Evolutionary conservation across 2,329 filamentous ascomycete genomes (phyloP), one percentile per base, ranked within the genome.

Genomic region (Aciculosporium take): DNA sequence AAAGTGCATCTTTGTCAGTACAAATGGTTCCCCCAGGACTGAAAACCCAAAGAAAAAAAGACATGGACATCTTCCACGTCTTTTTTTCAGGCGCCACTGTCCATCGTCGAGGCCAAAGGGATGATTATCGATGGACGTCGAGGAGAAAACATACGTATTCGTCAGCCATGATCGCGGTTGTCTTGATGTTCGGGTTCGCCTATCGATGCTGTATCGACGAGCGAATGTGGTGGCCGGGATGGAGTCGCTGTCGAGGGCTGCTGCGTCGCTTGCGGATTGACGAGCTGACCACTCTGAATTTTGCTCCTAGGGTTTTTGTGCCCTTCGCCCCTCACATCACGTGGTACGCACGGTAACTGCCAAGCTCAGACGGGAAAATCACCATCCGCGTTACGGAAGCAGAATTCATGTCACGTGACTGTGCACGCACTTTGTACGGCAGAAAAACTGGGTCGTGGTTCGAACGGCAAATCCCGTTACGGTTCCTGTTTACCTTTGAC

Each of bases 161-260:
- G 76, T 89, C 84, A 79, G 84, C 84, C 84, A 89, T 89, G 72
- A 60, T 72, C 64, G 63, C 65, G 67, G 62, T 68, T 60, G 55
- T 59, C 55, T 56, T 58, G 56, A 53, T 56, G 55, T 56, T 25
- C 55, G 56, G 55, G 61, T 63, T 65, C 60, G 63, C 64, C 63
- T 57, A 58, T 65, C 63, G 61, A 62, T 58, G 57, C 52, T 54
- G 49, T 57, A 53, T 65, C 62, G 64, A 62, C 59, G 54, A 57
- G 57, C 62, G 61, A 65, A 62, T 59, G 52, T 57, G 52, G 51
- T 59, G 56, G 54, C 56, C 55, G 53, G 54, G 57, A 56, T 58
- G 55, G 52, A 55, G 58, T 60, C 57, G 53, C 51, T 51, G 49
- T 51, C 50, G 51, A 51, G 49, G 51, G 48, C 53, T 48, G 47